Conservation (phyloP, 208 protist species). For the Acanthamoeba healyi region DNA sequence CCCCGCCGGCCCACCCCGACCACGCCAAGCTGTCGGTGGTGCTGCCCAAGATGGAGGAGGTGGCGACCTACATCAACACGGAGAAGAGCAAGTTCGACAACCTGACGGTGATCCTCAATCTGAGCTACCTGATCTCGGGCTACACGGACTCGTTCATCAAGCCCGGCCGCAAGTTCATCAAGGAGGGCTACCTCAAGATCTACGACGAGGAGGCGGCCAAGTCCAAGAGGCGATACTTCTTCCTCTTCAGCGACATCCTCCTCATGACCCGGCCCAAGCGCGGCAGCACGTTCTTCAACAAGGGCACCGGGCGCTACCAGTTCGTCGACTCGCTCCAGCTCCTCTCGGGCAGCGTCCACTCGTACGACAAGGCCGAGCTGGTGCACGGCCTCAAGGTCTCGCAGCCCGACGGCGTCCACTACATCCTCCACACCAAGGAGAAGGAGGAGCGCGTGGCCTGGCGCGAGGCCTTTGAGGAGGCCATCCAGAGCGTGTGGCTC, state of each 20-base stretch:
- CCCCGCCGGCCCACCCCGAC: constrained; percentile 47
- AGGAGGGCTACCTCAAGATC: constrained; percentile 3
- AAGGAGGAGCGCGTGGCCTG: constrained; percentile 9
- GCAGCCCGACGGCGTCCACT: neutral
- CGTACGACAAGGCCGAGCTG: neutral
- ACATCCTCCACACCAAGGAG: neutral
- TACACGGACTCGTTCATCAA: constrained; percentile 53
- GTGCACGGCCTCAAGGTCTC: neutral
- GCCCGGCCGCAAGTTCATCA: constrained; percentile 45
- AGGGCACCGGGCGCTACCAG: constrained; percentile 39
- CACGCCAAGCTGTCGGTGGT: neutral
- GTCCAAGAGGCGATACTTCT: neutral
- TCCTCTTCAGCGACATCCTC: constrained; percentile 60
- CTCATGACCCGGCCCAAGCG: constrained; percentile 39
- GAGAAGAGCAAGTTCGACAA: constrained; percentile 73
- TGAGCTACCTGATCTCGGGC: constrained; percentile 45
- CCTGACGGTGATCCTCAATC: constrained; percentile 42
- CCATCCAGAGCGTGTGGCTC: neutral
- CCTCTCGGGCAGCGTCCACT: neutral
- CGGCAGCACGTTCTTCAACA: constrained; percentile 49
- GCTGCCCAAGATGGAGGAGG: neutral
- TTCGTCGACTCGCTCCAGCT: constrained; percentile 24
- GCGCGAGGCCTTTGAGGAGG: neutral
- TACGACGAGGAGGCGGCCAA: constrained; percentile 5
- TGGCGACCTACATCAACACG: constrained; percentile 74